Percentiles rank a stretch among this genome's conserved stretches.
Evolutionary conservation across 257 asterid species (phyloP).

Genomic region (Nicotiana sylvestris): DNA sequence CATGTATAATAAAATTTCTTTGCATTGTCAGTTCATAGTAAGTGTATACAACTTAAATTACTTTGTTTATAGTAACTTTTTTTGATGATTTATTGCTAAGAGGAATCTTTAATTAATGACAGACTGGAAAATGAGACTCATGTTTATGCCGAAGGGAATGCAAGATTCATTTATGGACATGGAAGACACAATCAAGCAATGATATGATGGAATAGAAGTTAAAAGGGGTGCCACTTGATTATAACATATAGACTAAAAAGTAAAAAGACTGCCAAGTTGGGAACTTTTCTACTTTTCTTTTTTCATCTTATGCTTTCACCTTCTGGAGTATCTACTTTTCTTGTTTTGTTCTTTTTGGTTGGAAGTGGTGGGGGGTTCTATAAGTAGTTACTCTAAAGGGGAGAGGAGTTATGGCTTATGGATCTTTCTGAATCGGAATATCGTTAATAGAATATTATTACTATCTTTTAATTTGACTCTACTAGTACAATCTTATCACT

Average conservation of each 20-base stretch:
- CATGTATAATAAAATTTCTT: too few species aligned
- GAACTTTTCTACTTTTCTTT: neutral
- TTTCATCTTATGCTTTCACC: neutral
- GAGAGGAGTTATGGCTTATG: neutral
- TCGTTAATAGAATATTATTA: neutral
- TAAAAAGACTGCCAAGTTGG: neutral
- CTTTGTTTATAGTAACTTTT: neutral
- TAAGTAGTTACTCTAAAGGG: neutral
- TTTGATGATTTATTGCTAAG: neutral
- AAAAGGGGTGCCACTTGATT: neutral
- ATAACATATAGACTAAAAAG: neutral
- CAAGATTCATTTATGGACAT: slow-evolving; percentile 88
- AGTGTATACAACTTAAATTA: neutral
- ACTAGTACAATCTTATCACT: neutral
- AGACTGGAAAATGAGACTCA: slow-evolving; percentile 75
- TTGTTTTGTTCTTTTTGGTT: neutral
- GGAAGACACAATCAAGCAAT: slow-evolving; percentile 52
- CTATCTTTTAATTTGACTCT: neutral
- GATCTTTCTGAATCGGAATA: neutral
- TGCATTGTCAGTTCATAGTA: too few species aligned
- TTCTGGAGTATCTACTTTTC: neutral
- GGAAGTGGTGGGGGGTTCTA: neutral
- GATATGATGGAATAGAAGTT: slow-evolving; percentile 8
- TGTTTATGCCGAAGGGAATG: slow-evolving; percentile 80
- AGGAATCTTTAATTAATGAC: neutral